Conservation (phyloP, 805 yeast species). For the Barnettozyma vustinii region DNA sequence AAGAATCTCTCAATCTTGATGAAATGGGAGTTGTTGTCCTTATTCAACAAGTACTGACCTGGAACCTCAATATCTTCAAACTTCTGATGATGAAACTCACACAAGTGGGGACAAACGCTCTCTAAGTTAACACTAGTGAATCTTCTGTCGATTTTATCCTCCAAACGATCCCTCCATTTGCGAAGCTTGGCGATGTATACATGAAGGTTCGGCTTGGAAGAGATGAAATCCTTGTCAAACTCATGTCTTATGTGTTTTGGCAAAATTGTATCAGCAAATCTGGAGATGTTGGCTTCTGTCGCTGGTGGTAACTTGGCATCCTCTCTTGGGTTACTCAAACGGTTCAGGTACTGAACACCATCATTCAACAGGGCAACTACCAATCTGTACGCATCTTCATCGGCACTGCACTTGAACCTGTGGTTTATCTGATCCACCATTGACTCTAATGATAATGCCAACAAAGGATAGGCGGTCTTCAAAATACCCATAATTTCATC, state of each 20-base stretch:
- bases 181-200: slow-evolving; percentile 77
- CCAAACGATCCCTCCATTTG: slow-evolving; percentile 89
- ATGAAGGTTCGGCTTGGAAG: slow-evolving; percentile 82
- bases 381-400: slow-evolving; percentile 92
- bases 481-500: slow-evolving; percentile 90
- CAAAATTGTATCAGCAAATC: slow-evolving; percentile 89
- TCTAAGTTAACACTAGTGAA: slow-evolving; percentile 78
- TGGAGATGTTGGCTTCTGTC: slow-evolving; percentile 80
- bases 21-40: slow-evolving; percentile 86
- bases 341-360: slow-evolving; percentile 84
- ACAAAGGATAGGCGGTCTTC: slow-evolving; percentile 92
- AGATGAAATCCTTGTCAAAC: slow-evolving; percentile 86
- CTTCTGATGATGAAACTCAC: slow-evolving; percentile 97
- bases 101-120: slow-evolving; percentile 87
- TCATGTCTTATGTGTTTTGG: slow-evolving; percentile 86
- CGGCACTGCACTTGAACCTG: slow-evolving; percentile 87
- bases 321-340: slow-evolving; percentile 80
- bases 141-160: slow-evolving; percentile 84
- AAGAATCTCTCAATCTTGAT: slow-evolving; percentile 89
- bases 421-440: slow-evolving; percentile 93
- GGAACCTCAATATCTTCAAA: slow-evolving; percentile 97
- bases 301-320: slow-evolving; percentile 86
- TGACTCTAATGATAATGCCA: slow-evolving; percentile 90
- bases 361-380: slow-evolving; percentile 90
- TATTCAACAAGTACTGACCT: slow-evolving; percentile 87